Percentiles rank a stretch among this genome's conserved stretches.
Conservation (phyloP, 2,329 filamentous ascomycete species). For the Teratosphaeria epicoccoides region DNA sequence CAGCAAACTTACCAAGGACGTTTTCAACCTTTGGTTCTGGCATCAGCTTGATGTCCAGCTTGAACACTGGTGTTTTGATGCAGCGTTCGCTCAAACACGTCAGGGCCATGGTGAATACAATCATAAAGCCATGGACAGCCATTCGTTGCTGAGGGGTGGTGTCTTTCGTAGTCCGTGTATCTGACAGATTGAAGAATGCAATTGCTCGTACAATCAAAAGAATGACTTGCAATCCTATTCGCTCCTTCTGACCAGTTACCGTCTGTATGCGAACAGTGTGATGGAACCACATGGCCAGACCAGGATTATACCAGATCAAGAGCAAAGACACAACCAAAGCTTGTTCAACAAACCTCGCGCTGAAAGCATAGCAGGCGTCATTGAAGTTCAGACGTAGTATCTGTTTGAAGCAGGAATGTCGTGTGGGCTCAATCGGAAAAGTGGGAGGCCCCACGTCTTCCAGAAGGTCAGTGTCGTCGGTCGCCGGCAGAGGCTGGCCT, state of each 20-base stretch:
- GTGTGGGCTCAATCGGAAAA: slow-evolving; percentile 7
- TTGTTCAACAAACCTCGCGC: slow-evolving; percentile 15
- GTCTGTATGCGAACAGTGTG: slow-evolving; percentile 19
- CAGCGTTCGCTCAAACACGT: slow-evolving; percentile 14
- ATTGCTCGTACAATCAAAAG: slow-evolving; percentile 46
- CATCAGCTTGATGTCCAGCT: slow-evolving; percentile 22
- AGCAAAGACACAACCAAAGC: slow-evolving; percentile 14
- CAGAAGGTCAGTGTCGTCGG: slow-evolving; percentile 2
- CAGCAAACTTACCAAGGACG: slow-evolving; percentile 18
- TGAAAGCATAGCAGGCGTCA: slow-evolving; percentile 13
- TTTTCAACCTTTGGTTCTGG: slow-evolving; percentile 22
- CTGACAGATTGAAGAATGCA: slow-evolving; percentile 23
- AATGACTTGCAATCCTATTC: slow-evolving; percentile 56
- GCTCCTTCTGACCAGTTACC: slow-evolving; percentile 40
- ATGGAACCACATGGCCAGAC: slow-evolving; percentile 21
- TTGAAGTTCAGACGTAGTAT: slow-evolving; percentile 9
- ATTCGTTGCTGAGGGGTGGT: slow-evolving; percentile 29
- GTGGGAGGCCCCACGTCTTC: not conserved
- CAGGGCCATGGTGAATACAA: slow-evolving; percentile 39
- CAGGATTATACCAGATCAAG: slow-evolving; percentile 26
- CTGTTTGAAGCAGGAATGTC: slow-evolving; percentile 10
- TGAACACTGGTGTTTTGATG: slow-evolving; percentile 20
- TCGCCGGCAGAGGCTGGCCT: not conserved
- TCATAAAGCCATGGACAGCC: slow-evolving; percentile 46
- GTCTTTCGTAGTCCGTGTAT: slow-evolving; percentile 6